Percentiles rank a stretch among this genome's conserved stretches.
Evolutionary conservation across 1,139 yeast species (phyloP).

Genomic region (Pichia sorboxylosa): DNA sequence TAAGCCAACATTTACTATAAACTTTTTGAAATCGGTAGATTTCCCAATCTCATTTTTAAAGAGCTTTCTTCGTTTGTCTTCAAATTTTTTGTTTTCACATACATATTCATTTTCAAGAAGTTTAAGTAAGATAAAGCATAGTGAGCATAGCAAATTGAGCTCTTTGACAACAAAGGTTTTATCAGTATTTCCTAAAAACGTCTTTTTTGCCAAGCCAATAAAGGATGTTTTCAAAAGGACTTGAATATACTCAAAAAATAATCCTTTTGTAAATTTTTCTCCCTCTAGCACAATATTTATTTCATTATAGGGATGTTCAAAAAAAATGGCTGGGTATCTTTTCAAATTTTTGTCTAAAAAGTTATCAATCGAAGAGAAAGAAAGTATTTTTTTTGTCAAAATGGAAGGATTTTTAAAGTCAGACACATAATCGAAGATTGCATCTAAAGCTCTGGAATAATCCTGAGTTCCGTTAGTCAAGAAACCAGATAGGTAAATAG

Average conservation of each 20-base stretch:
- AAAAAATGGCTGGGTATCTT: conserved; percentile 1
- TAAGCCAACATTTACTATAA: not conserved
- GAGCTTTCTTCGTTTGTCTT: not conserved
- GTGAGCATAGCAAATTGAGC: not conserved
- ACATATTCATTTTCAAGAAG: not conserved
- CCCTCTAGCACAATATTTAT: too few species aligned
- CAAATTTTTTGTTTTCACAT: not conserved
- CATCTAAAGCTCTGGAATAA: conserved; percentile 1
- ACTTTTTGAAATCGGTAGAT: not conserved
- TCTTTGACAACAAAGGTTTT: not conserved
- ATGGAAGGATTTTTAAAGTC: conserved; percentile 1
- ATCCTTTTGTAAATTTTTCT: too few species aligned
- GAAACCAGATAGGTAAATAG: too few species aligned
- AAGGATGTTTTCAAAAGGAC: conserved; percentile 1
- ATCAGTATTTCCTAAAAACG: not conserved
- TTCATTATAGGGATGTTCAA: too few species aligned
- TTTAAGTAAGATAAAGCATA: not conserved
- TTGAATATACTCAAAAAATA: conserved; percentile 1
- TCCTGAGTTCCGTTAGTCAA: conserved; percentile 4
- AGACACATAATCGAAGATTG: conserved; percentile 1
- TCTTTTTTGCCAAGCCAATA: not conserved
- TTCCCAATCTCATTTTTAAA: not conserved
- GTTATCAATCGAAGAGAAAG: conserved; percentile 2
- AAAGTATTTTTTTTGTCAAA: conserved; percentile 1
- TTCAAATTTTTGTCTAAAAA: conserved; percentile 2